Evolutionary conservation across 2,329 filamentous ascomycete species (phyloP).

Genomic region (Fusarium praegraminearum): DNA sequence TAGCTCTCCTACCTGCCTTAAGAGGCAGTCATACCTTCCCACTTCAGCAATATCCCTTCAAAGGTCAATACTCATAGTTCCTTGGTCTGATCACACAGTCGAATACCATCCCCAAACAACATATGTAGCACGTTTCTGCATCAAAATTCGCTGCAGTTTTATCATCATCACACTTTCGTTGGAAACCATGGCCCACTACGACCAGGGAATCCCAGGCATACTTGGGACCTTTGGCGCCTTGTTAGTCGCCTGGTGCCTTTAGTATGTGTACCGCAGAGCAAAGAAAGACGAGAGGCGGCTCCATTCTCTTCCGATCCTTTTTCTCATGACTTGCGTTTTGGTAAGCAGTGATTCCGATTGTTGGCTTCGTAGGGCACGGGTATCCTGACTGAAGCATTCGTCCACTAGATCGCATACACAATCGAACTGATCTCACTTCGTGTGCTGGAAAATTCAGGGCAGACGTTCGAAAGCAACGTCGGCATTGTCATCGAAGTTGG

Average conservation of each 20-base stretch:
- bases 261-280: neutral
- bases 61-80: neutral
- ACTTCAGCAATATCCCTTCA: neutral
- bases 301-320: constrained; percentile 43
- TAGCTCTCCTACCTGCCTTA: neutral
- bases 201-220: neutral
- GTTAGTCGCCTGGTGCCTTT: neutral
- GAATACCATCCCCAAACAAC: neutral
- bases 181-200: neutral
- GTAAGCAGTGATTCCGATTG: constrained; percentile 44
- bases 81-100: neutral
- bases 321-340: constrained; percentile 52
- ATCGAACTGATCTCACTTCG: constrained; percentile 59
- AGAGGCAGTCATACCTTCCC: neutral
- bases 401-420: constrained; percentile 60
- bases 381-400: neutral
- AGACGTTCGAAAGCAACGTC: constrained; percentile 63
- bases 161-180: neutral
- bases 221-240: neutral
- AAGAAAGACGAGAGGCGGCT: neutral
- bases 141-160: neutral
- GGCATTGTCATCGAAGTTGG: constrained; percentile 60
- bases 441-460: constrained; percentile 58
- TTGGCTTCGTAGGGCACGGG: constrained; percentile 60
- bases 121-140: neutral